Percentiles rank a stretch among this genome's conserved stretches.
These are phyloP conservation scores for Penicillium oxalicum DNA, from an alignment of 2,329 filamentous ascomycete species.

Conservation along the genomic window DNA sequence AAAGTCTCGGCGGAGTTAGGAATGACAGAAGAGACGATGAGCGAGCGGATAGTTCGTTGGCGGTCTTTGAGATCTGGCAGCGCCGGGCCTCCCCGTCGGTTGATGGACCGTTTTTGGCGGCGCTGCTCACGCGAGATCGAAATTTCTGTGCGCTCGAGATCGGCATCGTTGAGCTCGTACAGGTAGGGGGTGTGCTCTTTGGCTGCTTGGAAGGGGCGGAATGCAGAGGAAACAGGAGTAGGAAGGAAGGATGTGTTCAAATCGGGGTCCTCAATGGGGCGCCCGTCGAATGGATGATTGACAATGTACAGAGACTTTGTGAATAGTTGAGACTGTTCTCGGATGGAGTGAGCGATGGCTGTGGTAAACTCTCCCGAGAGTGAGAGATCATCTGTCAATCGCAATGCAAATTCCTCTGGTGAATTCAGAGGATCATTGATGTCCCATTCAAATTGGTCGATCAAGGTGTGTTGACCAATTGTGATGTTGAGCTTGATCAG, in stretches of 20 bases:
- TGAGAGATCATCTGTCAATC: conserved; percentile 84
- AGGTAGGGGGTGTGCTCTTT: conserved; percentile 92
- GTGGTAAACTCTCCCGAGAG: conserved; percentile 94
- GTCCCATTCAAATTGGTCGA: conserved; percentile 99
- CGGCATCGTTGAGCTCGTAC: conserved; percentile 86
- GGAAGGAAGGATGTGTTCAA: conserved; percentile 78
- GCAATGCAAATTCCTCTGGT: conserved; percentile 85
- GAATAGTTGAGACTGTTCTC: conserved; percentile 91
- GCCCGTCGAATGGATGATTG: conserved; percentile 89
- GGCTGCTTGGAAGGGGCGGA: conserved; percentile 83
- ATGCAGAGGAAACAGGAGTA: conserved; percentile 73
- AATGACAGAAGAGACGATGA: conserved; percentile 86
- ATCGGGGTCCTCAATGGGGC: conserved; percentile 87
- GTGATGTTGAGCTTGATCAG: conserved; percentile 95
- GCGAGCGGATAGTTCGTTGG: conserved; percentile 84
- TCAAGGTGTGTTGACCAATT: conserved; percentile 85
- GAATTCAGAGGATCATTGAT: conserved; percentile 93
- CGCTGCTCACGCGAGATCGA: conserved; percentile 91
- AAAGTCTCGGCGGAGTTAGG: conserved; percentile 75
- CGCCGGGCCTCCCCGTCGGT: conserved; percentile 83
- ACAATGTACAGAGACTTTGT: conserved; percentile 88
- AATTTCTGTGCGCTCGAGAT: conserved; percentile 83
- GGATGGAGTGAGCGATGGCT: conserved; percentile 94
- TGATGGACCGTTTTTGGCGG: conserved; percentile 90
- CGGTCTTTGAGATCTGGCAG: conserved; percentile 94